phyloP scores from a whole-genome alignment of 495 filamentous ascomycete species.

The Clohesyomyces aquaticus region DNA sequence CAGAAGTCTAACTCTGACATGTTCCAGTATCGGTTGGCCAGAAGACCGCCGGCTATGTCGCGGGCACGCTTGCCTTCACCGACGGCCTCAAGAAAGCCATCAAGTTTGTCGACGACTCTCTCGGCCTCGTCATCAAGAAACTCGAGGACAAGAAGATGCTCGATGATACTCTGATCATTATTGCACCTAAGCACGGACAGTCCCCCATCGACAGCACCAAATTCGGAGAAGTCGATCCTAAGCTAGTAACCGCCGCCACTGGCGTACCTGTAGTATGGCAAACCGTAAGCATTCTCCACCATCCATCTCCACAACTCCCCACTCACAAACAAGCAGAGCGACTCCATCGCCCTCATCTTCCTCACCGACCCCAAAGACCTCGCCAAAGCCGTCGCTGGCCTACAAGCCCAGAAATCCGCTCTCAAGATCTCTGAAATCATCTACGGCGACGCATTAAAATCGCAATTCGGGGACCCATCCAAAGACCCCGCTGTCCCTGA shows the following conservation, averaged over 20 bases:
- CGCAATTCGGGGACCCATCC: constrained; percentile 45
- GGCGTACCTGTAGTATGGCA: constrained; percentile 39
- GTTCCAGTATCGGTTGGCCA: constrained; percentile 44
- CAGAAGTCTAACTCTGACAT: not conserved
- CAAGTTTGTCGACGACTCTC: constrained; percentile 36
- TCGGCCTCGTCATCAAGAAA: constrained; percentile 37
- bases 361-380: constrained; percentile 40
- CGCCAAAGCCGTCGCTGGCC: constrained; percentile 39
- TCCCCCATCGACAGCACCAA: constrained; percentile 45
- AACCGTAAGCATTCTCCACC: constrained; percentile 14
- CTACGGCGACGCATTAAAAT: constrained; percentile 38
- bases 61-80: constrained; percentile 21
- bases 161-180: constrained; percentile 46
- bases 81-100: constrained; percentile 24
- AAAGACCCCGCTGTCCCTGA: constrained; percentile 48
- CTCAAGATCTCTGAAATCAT: constrained; percentile 45
- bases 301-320: not conserved
- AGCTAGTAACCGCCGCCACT: constrained; percentile 34
- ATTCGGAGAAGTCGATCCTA: constrained; percentile 41
- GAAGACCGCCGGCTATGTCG: constrained; percentile 45
- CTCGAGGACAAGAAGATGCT: constrained; percentile 46
- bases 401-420: constrained; percentile 30
- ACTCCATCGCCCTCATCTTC: constrained; percentile 49
- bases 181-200: constrained; percentile 50
- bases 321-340: constrained; percentile 16